These are phyloP conservation scores for Claviceps sp. DNA, from an alignment of 2,329 filamentous ascomycete genomes.

Conservation along the genomic window DNA sequence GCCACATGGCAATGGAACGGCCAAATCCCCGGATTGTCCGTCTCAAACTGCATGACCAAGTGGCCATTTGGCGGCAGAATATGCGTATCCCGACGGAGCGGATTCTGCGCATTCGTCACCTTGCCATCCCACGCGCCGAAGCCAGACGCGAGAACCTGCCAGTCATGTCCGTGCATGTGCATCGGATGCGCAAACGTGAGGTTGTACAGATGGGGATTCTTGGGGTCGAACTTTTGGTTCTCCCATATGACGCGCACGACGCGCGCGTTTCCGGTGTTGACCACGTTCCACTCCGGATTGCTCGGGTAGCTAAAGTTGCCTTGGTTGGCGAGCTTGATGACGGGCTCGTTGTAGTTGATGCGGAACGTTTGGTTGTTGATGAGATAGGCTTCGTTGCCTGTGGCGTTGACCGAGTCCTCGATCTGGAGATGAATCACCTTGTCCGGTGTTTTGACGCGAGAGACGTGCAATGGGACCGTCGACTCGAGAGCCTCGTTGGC, in stretches of 20 bases:
- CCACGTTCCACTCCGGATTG: not conserved
- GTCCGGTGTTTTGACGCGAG: not conserved
- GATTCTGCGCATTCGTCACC: constrained; percentile 21
- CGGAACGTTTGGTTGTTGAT: not conserved
- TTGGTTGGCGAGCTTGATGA: not conserved
- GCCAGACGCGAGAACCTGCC: constrained; percentile 14
- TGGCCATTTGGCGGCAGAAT: constrained; percentile 30
- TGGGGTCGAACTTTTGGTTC: not conserved
- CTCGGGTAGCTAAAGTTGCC: constrained; percentile 1
- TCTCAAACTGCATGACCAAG: constrained; percentile 35
- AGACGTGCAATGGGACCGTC: not conserved
- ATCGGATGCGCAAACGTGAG: constrained; percentile 18
- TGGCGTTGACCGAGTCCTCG: not conserved
- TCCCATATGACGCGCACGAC: constrained; percentile 1
- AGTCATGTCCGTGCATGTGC: constrained; percentile 24
- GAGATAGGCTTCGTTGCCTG: not conserved
- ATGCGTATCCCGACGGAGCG: constrained; percentile 38
- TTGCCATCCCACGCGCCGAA: constrained; percentile 11
- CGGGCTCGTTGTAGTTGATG: not conserved
- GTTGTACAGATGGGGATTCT: constrained; percentile 8
- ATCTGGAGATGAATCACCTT: not conserved
- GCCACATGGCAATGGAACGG: constrained; percentile 37
- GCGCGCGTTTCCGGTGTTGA: not conserved
- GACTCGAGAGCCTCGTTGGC: not conserved
- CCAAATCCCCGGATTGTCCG: constrained; percentile 36